Percentiles rank a stretch among this genome's conserved stretches.
Evolutionary conservation across 2,329 filamentous ascomycete species (phyloP).

Genomic region (Didymella arachidicola): DNA sequence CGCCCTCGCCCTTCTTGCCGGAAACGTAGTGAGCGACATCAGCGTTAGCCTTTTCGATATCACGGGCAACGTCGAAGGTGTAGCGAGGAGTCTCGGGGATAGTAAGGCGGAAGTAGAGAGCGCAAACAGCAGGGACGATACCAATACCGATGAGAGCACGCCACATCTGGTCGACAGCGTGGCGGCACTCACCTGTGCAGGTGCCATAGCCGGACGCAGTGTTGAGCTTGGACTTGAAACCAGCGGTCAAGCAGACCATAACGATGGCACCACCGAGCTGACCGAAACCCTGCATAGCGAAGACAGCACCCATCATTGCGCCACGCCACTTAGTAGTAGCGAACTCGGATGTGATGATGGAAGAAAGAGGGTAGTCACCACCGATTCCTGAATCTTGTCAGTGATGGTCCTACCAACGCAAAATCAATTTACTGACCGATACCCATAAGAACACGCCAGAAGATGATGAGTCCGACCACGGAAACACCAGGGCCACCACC

Average conservation of each 20-base stretch:
- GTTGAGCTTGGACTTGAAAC: constrained; percentile 43
- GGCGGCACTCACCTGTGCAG: constrained; percentile 42
- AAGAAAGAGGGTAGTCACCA: constrained; percentile 83
- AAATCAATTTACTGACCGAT: constrained; percentile 36
- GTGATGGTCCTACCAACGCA: constrained; percentile 49
- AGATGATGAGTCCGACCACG: constrained; percentile 50
- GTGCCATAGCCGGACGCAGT: constrained; percentile 29
- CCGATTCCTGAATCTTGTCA: constrained; percentile 52
- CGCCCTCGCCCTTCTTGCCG: constrained; percentile 67
- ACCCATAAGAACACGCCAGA: constrained; percentile 54
- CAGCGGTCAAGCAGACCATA: constrained; percentile 43
- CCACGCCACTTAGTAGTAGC: constrained; percentile 53
- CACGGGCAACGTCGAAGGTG: constrained; percentile 53
- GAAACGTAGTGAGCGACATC: constrained; percentile 78
- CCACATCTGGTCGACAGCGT: constrained; percentile 53
- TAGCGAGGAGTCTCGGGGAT: constrained; percentile 55
- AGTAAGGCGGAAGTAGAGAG: constrained; percentile 53
- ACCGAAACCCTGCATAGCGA: constrained; percentile 55
- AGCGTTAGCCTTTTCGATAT: constrained; percentile 63
- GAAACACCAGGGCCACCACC: constrained; percentile 47
- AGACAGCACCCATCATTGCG: constrained; percentile 55
- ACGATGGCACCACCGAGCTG: constrained; percentile 51
- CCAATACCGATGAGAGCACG: constrained; percentile 53
- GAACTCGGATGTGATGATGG: constrained; percentile 75
- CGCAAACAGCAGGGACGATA: constrained; percentile 52